Evolutionary conservation across 768 basidiomycete genomes (phyloP).

Genomic region (Leccinellum rugosiceps): DNA sequence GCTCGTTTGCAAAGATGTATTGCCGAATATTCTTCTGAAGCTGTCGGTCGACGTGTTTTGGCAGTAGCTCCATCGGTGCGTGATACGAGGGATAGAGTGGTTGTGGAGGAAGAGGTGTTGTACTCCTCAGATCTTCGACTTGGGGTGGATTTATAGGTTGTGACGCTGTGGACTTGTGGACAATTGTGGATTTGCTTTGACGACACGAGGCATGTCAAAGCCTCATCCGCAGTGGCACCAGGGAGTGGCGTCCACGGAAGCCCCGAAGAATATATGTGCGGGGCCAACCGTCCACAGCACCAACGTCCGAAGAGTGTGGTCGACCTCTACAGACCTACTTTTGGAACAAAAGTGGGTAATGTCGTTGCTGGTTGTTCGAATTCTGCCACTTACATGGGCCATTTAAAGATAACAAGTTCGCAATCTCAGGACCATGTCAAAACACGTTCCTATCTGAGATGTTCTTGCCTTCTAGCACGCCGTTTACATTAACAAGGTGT

Average conservation of each 20-base stretch:
- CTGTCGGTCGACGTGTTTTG: constrained; percentile 4
- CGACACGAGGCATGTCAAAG: constrained; percentile 27
- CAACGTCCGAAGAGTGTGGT: background rate
- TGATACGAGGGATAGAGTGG: background rate
- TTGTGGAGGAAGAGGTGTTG: background rate
- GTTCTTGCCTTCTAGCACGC: background rate
- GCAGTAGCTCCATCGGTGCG: constrained; percentile 6
- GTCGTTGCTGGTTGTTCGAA: background rate
- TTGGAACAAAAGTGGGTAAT: background rate
- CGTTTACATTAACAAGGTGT: background rate
- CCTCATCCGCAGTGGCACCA: constrained; percentile 5
- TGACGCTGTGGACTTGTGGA: constrained; percentile 22
- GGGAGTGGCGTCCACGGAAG: constrained; percentile 11
- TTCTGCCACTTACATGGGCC: background rate
- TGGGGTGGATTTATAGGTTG: constrained; percentile 16
- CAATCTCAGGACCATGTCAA: background rate
- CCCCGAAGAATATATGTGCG: constrained; percentile 2
- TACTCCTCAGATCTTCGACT: background rate
- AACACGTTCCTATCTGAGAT: background rate
- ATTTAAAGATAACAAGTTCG: background rate
- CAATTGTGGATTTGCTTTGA: constrained; percentile 25
- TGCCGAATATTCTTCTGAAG: constrained; percentile 11
- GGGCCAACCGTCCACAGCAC: background rate
- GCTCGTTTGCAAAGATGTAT: constrained; percentile 13
- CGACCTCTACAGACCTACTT: background rate